These are phyloP conservation scores for Saposhnikovia divaricata DNA, from an alignment of 129 eudicot genomes.

Conservation along the genomic window DNA sequence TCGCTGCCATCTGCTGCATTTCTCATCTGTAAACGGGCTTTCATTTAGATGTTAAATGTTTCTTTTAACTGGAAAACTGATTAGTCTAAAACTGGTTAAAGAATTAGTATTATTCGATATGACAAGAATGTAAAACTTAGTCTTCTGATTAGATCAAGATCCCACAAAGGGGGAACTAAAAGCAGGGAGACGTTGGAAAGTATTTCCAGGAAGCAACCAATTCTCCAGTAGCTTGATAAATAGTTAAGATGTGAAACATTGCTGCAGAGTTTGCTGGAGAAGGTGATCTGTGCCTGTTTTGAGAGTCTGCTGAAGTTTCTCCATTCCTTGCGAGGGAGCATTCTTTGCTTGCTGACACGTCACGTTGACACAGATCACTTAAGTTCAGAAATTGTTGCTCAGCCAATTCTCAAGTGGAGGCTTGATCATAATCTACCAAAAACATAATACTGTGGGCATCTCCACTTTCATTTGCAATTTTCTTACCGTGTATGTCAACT, in stretches of 20 bases:
- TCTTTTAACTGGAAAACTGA: neutral
- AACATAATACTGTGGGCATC: too few species aligned
- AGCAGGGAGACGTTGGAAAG: neutral
- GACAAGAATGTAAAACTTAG: neutral
- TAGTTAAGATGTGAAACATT: too few species aligned
- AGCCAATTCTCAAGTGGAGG: neutral
- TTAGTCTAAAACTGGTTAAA: neutral
- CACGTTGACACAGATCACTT: too few species aligned
- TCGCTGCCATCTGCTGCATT: neutral
- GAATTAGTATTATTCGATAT: too few species aligned
- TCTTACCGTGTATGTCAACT: too few species aligned
- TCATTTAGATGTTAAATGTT: neutral
- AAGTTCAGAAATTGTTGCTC: too few species aligned
- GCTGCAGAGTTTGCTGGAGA: neutral
- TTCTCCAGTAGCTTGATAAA: neutral
- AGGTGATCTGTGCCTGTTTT: neutral
- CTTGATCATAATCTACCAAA: neutral
- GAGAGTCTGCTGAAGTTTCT: neutral
- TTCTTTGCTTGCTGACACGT: neutral
- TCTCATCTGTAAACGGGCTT: neutral
- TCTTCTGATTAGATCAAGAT: neutral
- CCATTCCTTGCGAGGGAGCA: neutral
- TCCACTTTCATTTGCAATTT: too few species aligned
- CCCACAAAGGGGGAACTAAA: neutral
- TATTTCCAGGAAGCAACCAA: neutral